phyloP scores from a whole-genome alignment of 345 rosid genomes.

The Camelina hispida region DNA sequence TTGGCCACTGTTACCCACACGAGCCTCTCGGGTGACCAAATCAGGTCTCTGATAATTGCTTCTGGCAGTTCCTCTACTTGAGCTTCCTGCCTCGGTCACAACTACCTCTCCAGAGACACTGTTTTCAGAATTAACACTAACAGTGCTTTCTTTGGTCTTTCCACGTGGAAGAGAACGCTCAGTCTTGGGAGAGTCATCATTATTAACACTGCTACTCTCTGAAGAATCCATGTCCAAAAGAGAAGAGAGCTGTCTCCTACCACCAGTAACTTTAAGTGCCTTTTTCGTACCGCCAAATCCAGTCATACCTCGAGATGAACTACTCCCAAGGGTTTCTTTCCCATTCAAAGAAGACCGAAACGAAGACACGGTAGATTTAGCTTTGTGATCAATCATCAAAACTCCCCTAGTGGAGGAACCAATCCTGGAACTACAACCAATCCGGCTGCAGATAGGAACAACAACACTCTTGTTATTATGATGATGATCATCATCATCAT shows the following conservation, averaged over 20 bases:
- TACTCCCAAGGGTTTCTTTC: constrained; percentile 70
- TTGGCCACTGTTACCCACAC: constrained; percentile 46
- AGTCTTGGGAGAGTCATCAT: constrained; percentile 49
- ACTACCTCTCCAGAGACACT: constrained; percentile 35
- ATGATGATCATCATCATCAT: constrained; percentile 25
- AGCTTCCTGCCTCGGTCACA: constrained; percentile 39
- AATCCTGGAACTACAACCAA: constrained; percentile 66
- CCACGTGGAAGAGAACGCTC: constrained; percentile 45
- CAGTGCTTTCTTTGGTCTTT: constrained; percentile 49
- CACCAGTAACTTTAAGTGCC: constrained; percentile 6
- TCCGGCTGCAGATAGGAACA: constrained; percentile 66
- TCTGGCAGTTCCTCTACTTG: constrained; percentile 51
- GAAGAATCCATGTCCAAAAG: constrained; percentile 72
- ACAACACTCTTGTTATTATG: constrained; percentile 38
- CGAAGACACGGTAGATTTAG: constrained; percentile 49
- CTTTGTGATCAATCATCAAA: constrained; percentile 50
- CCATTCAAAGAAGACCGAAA: constrained; percentile 43
- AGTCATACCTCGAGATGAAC: constrained; percentile 53
- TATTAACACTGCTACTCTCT: constrained; percentile 63
- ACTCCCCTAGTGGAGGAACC: constrained; percentile 55
- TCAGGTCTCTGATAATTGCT: constrained; percentile 51
- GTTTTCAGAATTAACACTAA: constrained; percentile 16
- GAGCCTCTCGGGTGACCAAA: constrained; percentile 39
- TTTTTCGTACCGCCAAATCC: constrained; percentile 45
- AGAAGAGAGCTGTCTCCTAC: constrained; percentile 53